A percentile compares a stretch with the other conserved stretches of the same genome.
These are phyloP conservation scores for Pseudogymnoascus sp. DNA, from an alignment of 2,329 filamentous ascomycete genomes.

Conservation along the genomic window DNA sequence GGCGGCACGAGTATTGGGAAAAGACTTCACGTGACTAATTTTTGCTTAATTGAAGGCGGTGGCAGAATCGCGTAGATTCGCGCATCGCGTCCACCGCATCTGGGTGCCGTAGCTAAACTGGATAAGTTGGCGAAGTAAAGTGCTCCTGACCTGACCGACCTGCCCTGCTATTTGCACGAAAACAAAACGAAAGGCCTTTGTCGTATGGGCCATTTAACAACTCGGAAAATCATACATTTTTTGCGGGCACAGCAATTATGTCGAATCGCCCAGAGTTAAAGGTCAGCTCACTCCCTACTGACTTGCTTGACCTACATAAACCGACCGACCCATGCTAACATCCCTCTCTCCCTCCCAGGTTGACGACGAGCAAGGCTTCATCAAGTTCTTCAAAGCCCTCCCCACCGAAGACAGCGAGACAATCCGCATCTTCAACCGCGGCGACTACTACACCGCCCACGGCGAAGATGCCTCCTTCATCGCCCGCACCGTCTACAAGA, in stretches of 20 bases:
- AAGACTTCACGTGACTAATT: neutral
- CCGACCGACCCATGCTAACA: neutral
- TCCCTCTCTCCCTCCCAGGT: conserved; percentile 43
- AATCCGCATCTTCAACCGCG: conserved; percentile 84
- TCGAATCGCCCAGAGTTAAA: conserved; percentile 48
- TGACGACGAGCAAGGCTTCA: conserved; percentile 95
- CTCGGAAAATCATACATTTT: neutral
- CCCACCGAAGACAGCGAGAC: conserved; percentile 62
- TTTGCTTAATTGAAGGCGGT: conserved; percentile 6
- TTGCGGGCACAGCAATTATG: conserved; percentile 29
- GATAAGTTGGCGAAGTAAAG: neutral
- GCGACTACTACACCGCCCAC: conserved; percentile 94
- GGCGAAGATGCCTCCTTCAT: conserved; percentile 79
- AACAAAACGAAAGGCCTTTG: neutral
- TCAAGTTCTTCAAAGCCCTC: conserved; percentile 89
- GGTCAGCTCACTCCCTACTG: conserved; percentile 17
- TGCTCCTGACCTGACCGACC: neutral
- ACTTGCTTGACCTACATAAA: neutral
- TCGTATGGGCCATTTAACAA: neutral
- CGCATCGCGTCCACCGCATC: conserved; percentile 6
- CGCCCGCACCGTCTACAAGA: conserved; percentile 86
- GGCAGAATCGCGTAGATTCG: conserved; percentile 8
- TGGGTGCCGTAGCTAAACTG: conserved; percentile 8
- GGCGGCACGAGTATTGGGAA: neutral
- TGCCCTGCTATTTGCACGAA: neutral